phyloP scores from a whole-genome alignment of 495 filamentous ascomycete species.

The Trichocladium uniseriatum region DNA sequence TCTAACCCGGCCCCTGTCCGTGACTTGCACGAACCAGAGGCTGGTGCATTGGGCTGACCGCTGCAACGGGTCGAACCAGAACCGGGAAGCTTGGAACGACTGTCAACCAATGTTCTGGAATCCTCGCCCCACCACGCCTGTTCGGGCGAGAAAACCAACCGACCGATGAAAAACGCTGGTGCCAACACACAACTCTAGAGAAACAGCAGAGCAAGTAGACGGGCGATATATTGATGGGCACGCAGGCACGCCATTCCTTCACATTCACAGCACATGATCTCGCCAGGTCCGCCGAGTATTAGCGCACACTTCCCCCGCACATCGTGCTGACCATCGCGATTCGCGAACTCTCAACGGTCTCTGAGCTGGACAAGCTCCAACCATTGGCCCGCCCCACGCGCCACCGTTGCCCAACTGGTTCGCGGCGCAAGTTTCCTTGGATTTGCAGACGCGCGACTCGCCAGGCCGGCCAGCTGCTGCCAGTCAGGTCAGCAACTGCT shows the following conservation, averaged over 20 bases:
- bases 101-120: slow-evolving; percentile 6
- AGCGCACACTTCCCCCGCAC: not conserved
- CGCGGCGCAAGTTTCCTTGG: not conserved
- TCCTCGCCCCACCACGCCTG: slow-evolving; percentile 1
- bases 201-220: not conserved
- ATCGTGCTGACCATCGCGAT: not conserved
- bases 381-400: slow-evolving; percentile 4
- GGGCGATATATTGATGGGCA: not conserved
- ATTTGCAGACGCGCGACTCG: too few species aligned
- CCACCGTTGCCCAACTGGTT: slow-evolving; percentile 5
- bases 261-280: not conserved
- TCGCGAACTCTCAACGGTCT: too few species aligned
- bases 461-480: too few species aligned
- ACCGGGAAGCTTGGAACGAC: not conserved
- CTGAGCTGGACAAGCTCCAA: not conserved
- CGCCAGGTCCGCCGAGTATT: not conserved
- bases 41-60: not conserved
- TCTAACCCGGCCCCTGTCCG: not conserved
- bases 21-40: not conserved
- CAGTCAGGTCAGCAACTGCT: slow-evolving; percentile 3
- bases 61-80: not conserved
- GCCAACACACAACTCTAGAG: not conserved
- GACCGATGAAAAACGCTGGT: not conserved
- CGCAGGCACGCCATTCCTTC: not conserved
- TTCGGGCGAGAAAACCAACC: not conserved